Evolutionary conservation across 2,329 filamentous ascomycete species (phyloP), one percentile per base, ranked within the genome.

Genomic region (Cadophora luteo-olivacea): DNA sequence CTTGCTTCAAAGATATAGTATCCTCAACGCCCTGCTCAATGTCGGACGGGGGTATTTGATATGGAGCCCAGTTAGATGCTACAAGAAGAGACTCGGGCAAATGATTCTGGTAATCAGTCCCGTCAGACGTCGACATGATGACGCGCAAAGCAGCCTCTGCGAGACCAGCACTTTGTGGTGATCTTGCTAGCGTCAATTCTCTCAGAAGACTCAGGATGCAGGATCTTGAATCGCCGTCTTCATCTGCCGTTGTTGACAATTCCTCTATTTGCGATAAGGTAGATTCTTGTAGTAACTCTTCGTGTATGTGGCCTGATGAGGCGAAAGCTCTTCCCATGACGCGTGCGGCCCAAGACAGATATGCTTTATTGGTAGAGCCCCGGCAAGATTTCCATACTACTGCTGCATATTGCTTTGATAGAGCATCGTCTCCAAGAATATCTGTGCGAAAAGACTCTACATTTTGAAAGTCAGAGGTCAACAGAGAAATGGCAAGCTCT

Each of bases 241-340:
- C 69, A 48, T 72, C 69, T 7, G 60, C 65, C 22, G 69, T 67
- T 62, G 68, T 67, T 58, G 73, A 68, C 33, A 76, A 65, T 45
- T 83, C 80, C 67, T 84, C 73, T 77, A 83, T 60, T 72, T 83
- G 80, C 16, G 81, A 79, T 6, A 91, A 78, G 19, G 82, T 82
- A 1, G 88, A 89, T 76, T 92, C 90, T 32, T 84, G 82, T 1
- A 91, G 78, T 57, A 92, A 82, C 61, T 86, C 86, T 45, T 82
- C 78, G 19, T 89, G 87, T 6, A 93, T 85, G 65, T 88, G 84
- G 1, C 94, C 94, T 33, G 89, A 92, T 19, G 92, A 87, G 49
- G 91, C 89, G 79, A 94, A 98, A 0, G 93, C 90, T 77, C 93
- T 88, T 8, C 97, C 96, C 55, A 98, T 84, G 1, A 94, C 91